A percentile compares a stretch with the other conserved stretches of the same genome.
Conservation (phyloP, 2,329 filamentous ascomycete species). For the Bipolaris gigantea region DNA sequence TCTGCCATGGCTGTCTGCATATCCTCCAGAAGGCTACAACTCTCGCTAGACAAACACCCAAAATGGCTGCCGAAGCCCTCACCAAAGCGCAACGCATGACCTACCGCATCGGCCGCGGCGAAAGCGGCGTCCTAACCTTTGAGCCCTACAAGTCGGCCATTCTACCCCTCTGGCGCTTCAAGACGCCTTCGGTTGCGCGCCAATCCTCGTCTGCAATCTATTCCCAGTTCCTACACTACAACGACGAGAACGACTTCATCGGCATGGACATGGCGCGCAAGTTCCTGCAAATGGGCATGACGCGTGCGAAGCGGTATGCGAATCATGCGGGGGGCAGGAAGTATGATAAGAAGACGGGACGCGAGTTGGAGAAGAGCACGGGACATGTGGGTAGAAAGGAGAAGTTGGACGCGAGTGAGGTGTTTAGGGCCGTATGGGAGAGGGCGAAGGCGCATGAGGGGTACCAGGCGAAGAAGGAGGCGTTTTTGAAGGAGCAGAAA, state of each 20-base stretch:
- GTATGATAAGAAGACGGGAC: conserved; percentile 49
- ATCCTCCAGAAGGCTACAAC: neutral
- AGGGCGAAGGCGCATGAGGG: conserved; percentile 49
- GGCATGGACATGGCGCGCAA: conserved; percentile 68
- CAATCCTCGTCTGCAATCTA: conserved; percentile 55
- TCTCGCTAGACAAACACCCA: neutral
- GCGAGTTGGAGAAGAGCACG: conserved; percentile 50
- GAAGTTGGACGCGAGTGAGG: conserved; percentile 54
- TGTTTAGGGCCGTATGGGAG: conserved; percentile 57
- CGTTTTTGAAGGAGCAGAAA: conserved; percentile 53
- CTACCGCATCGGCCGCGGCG: conserved; percentile 63
- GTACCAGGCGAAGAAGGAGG: conserved; percentile 51
- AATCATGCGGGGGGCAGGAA: conserved; percentile 61
- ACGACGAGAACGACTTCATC: conserved; percentile 58
- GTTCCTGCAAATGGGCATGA: conserved; percentile 69
- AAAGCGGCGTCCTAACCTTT: conserved; percentile 63
- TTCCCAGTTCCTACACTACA: conserved; percentile 56
- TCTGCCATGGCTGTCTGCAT: neutral
- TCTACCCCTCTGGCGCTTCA: conserved; percentile 64
- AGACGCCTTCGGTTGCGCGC: conserved; percentile 55
- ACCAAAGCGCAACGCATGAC: conserved; percentile 48
- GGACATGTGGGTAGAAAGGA: conserved; percentile 53
- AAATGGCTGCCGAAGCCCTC: conserved; percentile 18
- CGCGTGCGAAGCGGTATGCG: conserved; percentile 61
- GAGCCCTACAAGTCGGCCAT: conserved; percentile 65